Percentiles rank a stretch among this genome's conserved stretches.
Conservation (phyloP, 139 green algal genomes). For the Chlamydomonas schloesseri region DNA sequence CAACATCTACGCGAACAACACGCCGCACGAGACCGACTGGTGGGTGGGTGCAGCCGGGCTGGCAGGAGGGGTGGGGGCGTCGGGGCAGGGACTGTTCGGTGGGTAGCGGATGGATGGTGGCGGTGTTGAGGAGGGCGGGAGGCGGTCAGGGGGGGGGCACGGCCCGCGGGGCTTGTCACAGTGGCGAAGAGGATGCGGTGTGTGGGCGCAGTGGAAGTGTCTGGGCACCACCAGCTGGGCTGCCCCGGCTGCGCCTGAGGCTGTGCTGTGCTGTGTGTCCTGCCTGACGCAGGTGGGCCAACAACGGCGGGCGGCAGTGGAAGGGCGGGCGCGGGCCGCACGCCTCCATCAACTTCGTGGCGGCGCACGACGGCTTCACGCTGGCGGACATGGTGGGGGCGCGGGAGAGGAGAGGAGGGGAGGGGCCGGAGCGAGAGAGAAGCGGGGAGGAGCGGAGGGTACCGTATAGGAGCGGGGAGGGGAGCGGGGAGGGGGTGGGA, state of each 20-base stretch:
- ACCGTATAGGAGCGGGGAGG: no score
- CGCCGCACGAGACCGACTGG: constrained; percentile 61
- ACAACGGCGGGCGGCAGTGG: constrained; percentile 84
- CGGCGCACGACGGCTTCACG: constrained; percentile 97
- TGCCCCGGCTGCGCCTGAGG: no score
- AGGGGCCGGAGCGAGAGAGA: neutral
- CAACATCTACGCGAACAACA: constrained; percentile 80
- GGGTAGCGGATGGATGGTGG: neutral
- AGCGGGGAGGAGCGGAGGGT: no score
- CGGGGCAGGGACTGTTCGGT: neutral
- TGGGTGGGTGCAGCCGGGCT: constrained; percentile 20
- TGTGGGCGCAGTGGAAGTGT: no score
- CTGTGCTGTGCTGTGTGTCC: no score
- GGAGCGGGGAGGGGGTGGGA: no score
- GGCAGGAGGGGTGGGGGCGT: neutral
- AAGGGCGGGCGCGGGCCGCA: constrained; percentile 78
- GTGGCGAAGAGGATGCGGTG: no score
- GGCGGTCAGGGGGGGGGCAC: no score
- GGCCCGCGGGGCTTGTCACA: no score
- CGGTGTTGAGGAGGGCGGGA: neutral
- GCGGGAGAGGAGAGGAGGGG: neutral
- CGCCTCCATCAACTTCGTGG: constrained; percentile 97
- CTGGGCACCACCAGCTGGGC: no score
- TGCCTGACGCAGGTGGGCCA: constrained; percentile 79
- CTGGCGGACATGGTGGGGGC: constrained; percentile 87